phyloP scores from a whole-genome alignment of 495 filamentous ascomycete genomes.

The Usnea hakonensis region DNA sequence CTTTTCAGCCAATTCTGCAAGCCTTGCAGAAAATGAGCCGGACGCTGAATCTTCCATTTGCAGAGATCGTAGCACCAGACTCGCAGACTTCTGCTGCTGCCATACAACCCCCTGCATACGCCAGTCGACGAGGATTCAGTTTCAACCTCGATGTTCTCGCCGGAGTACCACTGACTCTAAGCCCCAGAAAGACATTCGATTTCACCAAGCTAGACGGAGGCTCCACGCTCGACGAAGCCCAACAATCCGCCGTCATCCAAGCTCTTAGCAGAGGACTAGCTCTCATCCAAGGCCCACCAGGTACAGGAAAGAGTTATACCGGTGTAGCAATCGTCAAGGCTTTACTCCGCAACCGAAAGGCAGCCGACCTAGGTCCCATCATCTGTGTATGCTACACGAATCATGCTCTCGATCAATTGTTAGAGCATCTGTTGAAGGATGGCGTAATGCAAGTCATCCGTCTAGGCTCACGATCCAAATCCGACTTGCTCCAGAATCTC shows the following conservation, averaged over 20 bases:
- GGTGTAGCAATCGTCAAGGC: constrained; percentile 55
- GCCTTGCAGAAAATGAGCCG: constrained; percentile 54
- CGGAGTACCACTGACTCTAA: constrained; percentile 30
- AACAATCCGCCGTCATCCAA: constrained; percentile 49
- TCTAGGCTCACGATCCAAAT: constrained; percentile 60
- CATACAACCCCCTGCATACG: constrained; percentile 48
- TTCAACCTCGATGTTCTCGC: constrained; percentile 47
- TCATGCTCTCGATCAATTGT: constrained; percentile 64
- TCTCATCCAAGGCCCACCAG: constrained; percentile 74
- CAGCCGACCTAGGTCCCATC: constrained; percentile 52
- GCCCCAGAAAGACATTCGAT: constrained; percentile 35
- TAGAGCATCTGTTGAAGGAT: constrained; percentile 54
- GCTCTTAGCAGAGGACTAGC: constrained; percentile 49
- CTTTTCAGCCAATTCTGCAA: constrained; percentile 59
- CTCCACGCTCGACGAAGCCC: constrained; percentile 50
- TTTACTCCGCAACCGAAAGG: constrained; percentile 49
- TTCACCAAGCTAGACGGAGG: constrained; percentile 32
- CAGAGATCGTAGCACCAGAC: constrained; percentile 47
- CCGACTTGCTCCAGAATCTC: constrained; percentile 33
- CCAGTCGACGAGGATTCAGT: constrained; percentile 40
- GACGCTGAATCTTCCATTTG: constrained; percentile 48
- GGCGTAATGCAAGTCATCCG: constrained; percentile 56
- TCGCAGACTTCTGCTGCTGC: constrained; percentile 13
- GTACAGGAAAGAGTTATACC: constrained; percentile 66
- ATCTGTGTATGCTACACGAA: constrained; percentile 64